phyloP scores from a whole-genome alignment of 495 filamentous ascomycete genomes.

The Trichoderma erinaceum region DNA sequence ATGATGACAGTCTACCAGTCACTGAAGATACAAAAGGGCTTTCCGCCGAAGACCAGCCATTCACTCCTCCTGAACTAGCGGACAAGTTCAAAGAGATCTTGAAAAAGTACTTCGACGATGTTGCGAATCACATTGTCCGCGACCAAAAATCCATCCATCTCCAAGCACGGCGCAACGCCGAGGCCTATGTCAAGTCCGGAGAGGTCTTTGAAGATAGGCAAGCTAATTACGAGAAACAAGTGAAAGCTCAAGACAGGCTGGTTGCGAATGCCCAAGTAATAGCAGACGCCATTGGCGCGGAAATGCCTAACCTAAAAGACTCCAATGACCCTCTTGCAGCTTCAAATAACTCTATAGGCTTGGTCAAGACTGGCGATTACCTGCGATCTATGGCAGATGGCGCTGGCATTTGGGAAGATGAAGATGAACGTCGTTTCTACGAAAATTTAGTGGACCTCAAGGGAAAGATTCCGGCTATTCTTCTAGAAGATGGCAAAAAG shows the following conservation, averaged over 20 bases:
- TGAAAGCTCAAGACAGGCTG: conserved; percentile 86
- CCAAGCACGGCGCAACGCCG: conserved; percentile 89
- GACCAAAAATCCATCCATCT: conserved; percentile 79
- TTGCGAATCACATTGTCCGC: conserved; percentile 78
- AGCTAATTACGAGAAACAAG: conserved; percentile 85
- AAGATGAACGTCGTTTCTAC: conserved; percentile 95
- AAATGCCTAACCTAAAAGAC: conserved; percentile 90
- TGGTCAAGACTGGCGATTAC: conserved; percentile 91
- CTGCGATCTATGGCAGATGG: conserved; percentile 84
- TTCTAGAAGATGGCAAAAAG: conserved; percentile 92
- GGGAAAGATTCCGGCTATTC: conserved; percentile 85
- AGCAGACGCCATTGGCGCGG: conserved; percentile 79
- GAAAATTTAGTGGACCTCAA: conserved; percentile 94
- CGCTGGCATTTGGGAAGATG: conserved; percentile 98
- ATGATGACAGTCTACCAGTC: conserved; percentile 69
- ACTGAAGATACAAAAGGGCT: conserved; percentile 38
- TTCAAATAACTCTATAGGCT: conserved; percentile 73
- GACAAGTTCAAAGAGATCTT: conserved; percentile 84
- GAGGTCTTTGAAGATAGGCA: conserved; percentile 99
- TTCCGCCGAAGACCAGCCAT: conserved; percentile 58
- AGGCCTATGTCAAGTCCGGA: conserved; percentile 96
- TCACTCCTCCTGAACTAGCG: conserved; percentile 69
- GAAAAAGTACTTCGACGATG: conserved; percentile 85
- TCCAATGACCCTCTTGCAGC: conserved; percentile 60
- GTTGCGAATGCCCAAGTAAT: conserved; percentile 85